A percentile compares a stretch with the other conserved stretches of the same genome.
Evolutionary conservation across 495 filamentous ascomycete species (phyloP).

Genomic region (Sporormia fimetaria): DNA sequence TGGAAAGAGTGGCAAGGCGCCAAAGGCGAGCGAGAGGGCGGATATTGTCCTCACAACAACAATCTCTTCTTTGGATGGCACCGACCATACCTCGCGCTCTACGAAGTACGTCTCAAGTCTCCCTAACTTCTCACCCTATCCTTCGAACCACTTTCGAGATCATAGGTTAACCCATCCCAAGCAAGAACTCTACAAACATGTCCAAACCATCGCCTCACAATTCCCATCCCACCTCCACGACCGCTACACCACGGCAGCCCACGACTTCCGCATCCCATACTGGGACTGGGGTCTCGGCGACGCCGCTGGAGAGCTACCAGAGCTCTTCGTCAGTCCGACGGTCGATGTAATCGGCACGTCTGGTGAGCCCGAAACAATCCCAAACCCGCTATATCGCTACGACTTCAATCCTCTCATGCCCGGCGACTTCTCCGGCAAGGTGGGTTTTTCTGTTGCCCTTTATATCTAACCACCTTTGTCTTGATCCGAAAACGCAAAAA

Average conservation of each 20-base stretch:
- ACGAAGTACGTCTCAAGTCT: constrained; percentile 9
- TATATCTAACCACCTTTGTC: too few relatives aligned
- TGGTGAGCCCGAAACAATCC: neutral
- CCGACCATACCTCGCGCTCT: constrained; percentile 20
- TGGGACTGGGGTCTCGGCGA: constrained; percentile 17
- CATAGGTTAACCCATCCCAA: neutral
- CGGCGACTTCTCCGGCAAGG: constrained; percentile 5
- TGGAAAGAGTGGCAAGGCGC: constrained; percentile 38
- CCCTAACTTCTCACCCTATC: neutral
- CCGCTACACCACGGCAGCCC: constrained; percentile 5
- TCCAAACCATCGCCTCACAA: constrained; percentile 1
- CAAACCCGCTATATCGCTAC: constrained; percentile 15
- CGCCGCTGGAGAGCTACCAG: constrained; percentile 3
- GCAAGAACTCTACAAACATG: constrained; percentile 17
- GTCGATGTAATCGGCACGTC: neutral
- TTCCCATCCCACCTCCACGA: neutral
- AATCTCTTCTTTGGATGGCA: constrained; percentile 18
- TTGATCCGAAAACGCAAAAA: neutral
- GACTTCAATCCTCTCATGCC: constrained; percentile 12
- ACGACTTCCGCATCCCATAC: constrained; percentile 19
- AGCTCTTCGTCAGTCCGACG: constrained; percentile 6
- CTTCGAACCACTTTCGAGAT: neutral
- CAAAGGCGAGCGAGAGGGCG: constrained; percentile 28
- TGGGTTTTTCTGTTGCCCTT: neutral
- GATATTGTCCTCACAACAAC: constrained; percentile 35